Evolutionary conservation across 2,329 filamentous ascomycete genomes (phyloP).

Genomic region (Pseudogymnoascus sp.): DNA sequence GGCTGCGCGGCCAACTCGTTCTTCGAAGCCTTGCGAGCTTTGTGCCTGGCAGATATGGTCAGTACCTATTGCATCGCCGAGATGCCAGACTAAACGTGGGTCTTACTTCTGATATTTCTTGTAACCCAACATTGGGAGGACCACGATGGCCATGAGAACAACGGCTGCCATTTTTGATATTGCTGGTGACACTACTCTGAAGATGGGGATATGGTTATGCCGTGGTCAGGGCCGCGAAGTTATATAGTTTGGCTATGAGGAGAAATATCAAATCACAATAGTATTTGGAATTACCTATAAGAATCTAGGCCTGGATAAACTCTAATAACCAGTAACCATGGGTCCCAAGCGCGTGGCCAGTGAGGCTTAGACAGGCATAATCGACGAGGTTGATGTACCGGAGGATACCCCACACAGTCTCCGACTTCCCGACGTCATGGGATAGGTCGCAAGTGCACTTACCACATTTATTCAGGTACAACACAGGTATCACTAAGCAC

Average conservation of each 20-base stretch:
- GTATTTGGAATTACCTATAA: background rate
- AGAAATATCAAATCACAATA: background rate
- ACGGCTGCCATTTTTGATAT: background rate
- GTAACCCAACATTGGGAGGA: background rate
- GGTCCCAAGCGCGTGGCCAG: background rate
- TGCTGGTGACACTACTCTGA: background rate
- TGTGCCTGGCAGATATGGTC: background rate
- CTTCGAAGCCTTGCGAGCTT: background rate
- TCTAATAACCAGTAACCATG: background rate
- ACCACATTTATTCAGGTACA: constrained; percentile 2
- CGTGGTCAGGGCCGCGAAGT: background rate
- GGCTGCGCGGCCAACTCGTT: background rate
- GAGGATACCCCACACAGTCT: background rate
- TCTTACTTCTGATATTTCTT: background rate
- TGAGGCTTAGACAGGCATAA: background rate
- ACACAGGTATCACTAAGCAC: background rate
- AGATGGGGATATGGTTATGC: background rate
- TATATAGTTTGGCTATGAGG: background rate
- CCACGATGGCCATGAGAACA: background rate
- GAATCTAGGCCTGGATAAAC: background rate
- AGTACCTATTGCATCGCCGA: background rate
- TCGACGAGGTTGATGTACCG: background rate
- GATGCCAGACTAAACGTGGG: background rate
- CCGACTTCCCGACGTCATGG: constrained; percentile 2
- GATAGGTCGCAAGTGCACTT: background rate